Evolutionary conservation across 495 filamentous ascomycete genomes (phyloP), one percentile per base, ranked within the genome.

Genomic region (Staphylotrichum tortipilum): DNA sequence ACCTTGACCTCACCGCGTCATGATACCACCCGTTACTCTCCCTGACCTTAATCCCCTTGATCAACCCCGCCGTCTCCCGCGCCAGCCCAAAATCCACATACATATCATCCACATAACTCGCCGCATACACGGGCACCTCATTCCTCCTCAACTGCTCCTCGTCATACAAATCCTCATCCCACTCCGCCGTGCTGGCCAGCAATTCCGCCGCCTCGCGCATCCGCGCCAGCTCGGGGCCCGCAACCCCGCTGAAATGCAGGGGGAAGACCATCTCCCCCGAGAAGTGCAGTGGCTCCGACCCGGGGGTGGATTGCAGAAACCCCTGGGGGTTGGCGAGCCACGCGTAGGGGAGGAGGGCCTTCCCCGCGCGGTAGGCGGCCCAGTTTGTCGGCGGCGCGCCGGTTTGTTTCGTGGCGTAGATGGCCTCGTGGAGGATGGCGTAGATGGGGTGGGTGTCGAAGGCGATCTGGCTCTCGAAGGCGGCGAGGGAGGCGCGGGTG

Each of bases 211-310:
- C 82, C 12, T 77, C 70, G 26, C 74, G 72, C 44, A 96, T 58
- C 21, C 78, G 68, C 19, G 61, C 63, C 5, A 97, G 78, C 58
- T 90, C 87, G 17, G 24, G 17, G 3, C 41, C 41, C 1, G 78
- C 65, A 61, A 85, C 90, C 18, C 81, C 79, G 22, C 84, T 77
- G 55, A 95, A 89, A 74, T 88, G 84, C 62, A 82, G 84, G 7
- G 83, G 82, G 65, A 80, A 95, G 45, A 94, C 76, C 88, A 94
- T 94, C 67, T 97, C 91, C 48, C 91, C 91, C 0, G 86, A 87
- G 69, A 97, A 95, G 52, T 76, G 84, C 46, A 91, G 71, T 0
- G 84, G 79, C n/a, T 72, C 34, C 24, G 24, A 21, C 3, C 19
- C 6, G 0, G 76, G 77, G 34, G 47, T 49, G 35, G 12, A 12